Percentiles rank a stretch among this genome's conserved stretches.
Conservation (phyloP, 164 flowering plant genomes). For the Paratinospora sagittata region DNA sequence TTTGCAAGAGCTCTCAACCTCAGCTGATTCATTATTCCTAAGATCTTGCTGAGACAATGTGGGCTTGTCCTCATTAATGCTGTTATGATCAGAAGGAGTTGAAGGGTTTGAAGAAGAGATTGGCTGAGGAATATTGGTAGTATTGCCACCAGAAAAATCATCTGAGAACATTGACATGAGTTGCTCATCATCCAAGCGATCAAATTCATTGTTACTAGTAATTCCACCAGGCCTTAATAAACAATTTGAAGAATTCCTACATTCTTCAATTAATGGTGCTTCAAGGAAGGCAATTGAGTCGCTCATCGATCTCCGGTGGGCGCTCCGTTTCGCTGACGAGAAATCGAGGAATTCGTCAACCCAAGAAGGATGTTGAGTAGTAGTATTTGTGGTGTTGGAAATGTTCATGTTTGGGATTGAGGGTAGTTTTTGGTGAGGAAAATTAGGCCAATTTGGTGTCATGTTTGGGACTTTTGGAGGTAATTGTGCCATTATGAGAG, state of each 20-base stretch:
- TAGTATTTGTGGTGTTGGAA: too few relatives aligned
- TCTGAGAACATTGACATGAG: conserved; percentile 73
- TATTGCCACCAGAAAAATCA: conserved; percentile 26
- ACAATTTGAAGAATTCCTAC: conserved; percentile 21
- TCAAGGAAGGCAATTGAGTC: conserved; percentile 76
- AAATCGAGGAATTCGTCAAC: conserved; percentile 84
- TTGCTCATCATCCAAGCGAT: conserved; percentile 65
- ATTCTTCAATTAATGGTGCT: conserved; percentile 36
- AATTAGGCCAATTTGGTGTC: conserved; percentile 48
- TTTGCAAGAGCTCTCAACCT: conserved; percentile 46
- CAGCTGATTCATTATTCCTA: too few relatives aligned
- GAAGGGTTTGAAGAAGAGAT: conserved; percentile 46
- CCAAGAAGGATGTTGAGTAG: conserved; percentile 41
- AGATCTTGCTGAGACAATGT: conserved; percentile 19
- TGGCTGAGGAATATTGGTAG: conserved; percentile 26
- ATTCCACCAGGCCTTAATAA: conserved; percentile 6
- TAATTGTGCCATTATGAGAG: conserved; percentile 58
- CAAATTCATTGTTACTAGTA: conserved; percentile 37
- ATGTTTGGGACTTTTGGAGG: conserved; percentile 80
- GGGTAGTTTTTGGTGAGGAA: conserved; percentile 38
- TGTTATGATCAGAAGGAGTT: conserved; percentile 63
- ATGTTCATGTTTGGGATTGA: conserved; percentile 14
- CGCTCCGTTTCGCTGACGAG: conserved; percentile 52
- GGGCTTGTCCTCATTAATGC: conserved; percentile 45
- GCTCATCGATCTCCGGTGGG: conserved; percentile 63